Conservation (phyloP, 345 rosid genomes). For the Rhodamnia argentea region DNA sequence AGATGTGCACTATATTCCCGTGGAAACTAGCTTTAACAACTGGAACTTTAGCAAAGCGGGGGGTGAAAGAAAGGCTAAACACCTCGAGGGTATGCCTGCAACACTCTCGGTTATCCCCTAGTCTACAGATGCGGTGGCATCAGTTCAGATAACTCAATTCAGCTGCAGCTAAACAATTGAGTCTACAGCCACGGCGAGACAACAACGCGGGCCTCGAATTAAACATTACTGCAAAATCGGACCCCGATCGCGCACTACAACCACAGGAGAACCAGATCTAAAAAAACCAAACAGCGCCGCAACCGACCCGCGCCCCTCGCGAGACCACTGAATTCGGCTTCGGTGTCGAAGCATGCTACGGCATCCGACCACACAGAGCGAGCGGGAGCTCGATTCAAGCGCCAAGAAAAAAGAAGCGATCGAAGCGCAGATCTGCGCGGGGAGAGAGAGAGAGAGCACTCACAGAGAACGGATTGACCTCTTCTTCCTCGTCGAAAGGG, state of each 20-base stretch:
- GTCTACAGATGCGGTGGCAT: not conserved
- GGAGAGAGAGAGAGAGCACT: not conserved
- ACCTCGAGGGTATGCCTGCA: not conserved
- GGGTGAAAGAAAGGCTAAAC: rapidly evolving
- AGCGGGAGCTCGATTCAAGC: not conserved
- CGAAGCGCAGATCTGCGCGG: constrained; percentile 18
- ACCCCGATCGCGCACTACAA: not conserved
- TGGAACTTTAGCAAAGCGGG: not conserved
- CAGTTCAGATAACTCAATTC: not conserved
- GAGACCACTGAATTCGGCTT: not conserved
- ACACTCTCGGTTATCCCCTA: not conserved
- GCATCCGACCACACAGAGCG: not conserved
- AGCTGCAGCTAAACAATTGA: not conserved
- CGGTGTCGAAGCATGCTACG: not conserved
- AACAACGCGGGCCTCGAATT: not conserved
- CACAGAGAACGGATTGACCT: constrained; percentile 97
- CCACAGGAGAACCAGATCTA: not conserved
- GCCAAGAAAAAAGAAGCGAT: not conserved
- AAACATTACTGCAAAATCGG: not conserved
- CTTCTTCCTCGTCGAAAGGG: constrained; percentile 89
- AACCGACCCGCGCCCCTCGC: not conserved
- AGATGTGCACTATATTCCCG: not conserved
- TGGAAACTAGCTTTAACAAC: not conserved
- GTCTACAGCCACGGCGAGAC: not conserved
- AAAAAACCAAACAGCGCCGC: not conserved